Percentiles rank a stretch among this genome's conserved stretches.
Evolutionary conservation across 164 flowering plant genomes (phyloP).

Genomic region (Vitis rotundifolia): DNA sequence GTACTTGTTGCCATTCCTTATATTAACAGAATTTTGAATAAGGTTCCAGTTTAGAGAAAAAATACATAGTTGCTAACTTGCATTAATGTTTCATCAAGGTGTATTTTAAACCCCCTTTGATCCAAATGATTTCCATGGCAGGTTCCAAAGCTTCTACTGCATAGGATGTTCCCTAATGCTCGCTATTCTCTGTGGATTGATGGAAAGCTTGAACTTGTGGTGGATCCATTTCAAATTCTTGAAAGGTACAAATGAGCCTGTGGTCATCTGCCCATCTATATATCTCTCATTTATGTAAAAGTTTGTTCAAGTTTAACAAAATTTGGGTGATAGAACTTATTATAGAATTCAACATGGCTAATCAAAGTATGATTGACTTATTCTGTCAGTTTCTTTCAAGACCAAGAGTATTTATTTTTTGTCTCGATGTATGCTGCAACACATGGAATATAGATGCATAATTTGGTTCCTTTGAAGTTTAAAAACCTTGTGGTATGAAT

Average conservation of each 20-base stretch:
- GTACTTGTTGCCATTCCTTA: not conserved
- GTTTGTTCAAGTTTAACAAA: not conserved
- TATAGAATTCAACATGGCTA: not conserved
- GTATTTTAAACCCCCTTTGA: not conserved
- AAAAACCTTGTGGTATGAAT: not conserved
- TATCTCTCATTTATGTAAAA: not conserved
- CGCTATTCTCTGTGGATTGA: slow-evolving; percentile 93
- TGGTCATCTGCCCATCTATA: not conserved
- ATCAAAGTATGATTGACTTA: not conserved
- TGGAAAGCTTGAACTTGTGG: slow-evolving; percentile 92
- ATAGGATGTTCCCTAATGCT: slow-evolving; percentile 81
- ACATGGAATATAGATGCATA: not conserved
- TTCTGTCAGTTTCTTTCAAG: too few species aligned
- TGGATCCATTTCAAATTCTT: slow-evolving; percentile 90
- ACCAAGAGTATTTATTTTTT: too few species aligned
- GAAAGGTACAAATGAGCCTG: slow-evolving; percentile 60
- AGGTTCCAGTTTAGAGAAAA: not conserved
- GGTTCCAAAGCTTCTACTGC: slow-evolving; percentile 92
- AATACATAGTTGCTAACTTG: not conserved
- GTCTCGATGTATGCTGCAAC: not conserved
- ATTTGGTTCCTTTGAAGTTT: not conserved
- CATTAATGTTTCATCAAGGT: not conserved
- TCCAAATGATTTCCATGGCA: slow-evolving; percentile 23
- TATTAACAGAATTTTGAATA: not conserved
- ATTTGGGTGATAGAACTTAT: not conserved